Conservation (phyloP, 768 basidiomycete species). For the Tylopilus rubrobrunneus region DNA sequence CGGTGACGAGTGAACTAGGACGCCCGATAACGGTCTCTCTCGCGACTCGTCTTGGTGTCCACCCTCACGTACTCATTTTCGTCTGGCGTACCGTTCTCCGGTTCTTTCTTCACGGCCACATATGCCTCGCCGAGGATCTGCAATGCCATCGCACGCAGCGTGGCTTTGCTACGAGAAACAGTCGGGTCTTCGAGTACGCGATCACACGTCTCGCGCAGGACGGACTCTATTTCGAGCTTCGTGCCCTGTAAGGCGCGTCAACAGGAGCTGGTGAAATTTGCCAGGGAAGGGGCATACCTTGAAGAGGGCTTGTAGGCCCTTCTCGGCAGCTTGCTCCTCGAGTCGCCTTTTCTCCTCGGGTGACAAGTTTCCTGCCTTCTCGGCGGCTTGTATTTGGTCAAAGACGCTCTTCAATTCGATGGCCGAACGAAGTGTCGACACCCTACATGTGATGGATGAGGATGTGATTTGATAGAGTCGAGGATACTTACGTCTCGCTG, state of each 20-base stretch:
- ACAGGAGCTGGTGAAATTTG: background rate
- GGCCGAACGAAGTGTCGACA: constrained; percentile 80
- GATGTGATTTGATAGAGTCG: background rate
- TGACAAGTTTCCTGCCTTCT: constrained; percentile 74
- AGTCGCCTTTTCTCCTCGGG: constrained; percentile 78
- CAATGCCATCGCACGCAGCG: constrained; percentile 74
- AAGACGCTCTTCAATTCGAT: constrained; percentile 88
- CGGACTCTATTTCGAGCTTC: constrained; percentile 87
- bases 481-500: constrained; percentile 76
- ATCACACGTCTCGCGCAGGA: constrained; percentile 86
- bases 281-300: constrained; percentile 49
- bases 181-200: constrained; percentile 60
- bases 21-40: constrained; percentile 33
- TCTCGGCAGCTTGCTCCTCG: constrained; percentile 92
- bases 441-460: constrained; percentile 39
- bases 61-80: constrained; percentile 82
- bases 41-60: constrained; percentile 67
- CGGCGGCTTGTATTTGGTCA: constrained; percentile 88
- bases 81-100: constrained; percentile 35
- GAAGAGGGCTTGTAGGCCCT: constrained; percentile 86
- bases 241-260: constrained; percentile 53
- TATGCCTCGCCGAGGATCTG: constrained; percentile 85
- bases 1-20: constrained; percentile 3
- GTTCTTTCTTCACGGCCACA: constrained; percentile 63
- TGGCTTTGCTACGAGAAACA: constrained; percentile 53